Evolutionary conservation across 768 basidiomycete species (phyloP).

Genomic region (Austroboletus eburneus): DNA sequence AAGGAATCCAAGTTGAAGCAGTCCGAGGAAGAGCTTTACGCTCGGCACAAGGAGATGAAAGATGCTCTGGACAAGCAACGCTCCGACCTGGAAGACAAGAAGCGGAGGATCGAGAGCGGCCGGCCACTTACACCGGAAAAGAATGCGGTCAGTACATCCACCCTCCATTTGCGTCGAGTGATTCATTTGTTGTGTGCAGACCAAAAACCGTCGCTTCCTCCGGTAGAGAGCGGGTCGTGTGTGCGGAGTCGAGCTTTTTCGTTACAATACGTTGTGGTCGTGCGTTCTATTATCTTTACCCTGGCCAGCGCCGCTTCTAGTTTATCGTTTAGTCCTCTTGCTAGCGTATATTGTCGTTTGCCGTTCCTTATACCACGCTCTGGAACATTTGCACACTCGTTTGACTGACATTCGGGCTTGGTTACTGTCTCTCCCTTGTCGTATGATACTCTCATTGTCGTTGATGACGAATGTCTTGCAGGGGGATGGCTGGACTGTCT

Average conservation of each 20-base stretch:
- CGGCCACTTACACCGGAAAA: conserved; percentile 96
- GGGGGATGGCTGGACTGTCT: conserved; percentile 25
- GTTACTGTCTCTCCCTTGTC: conserved; percentile 45
- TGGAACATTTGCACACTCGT: conserved; percentile 57
- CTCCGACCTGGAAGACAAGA: conserved; percentile 95
- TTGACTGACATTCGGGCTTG: conserved; percentile 52
- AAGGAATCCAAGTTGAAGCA: conserved; percentile 99
- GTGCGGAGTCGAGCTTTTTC: conserved; percentile 19
- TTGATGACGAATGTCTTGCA: conserved; percentile 31
- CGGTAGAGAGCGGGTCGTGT: conserved; percentile 22
- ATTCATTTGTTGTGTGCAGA: conserved; percentile 19
- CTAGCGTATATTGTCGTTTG: conserved; percentile 42
- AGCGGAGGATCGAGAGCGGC: conserved; percentile 91
- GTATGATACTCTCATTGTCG: conserved; percentile 43
- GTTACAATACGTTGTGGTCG: conserved; percentile 29
- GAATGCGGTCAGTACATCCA: conserved; percentile 56
- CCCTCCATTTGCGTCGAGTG: conserved; percentile 1
- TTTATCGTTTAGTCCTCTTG: conserved; percentile 35
- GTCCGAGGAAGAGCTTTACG: conserved; percentile 97
- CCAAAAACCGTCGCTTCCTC: conserved; percentile 36
- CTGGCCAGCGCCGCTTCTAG: conserved; percentile 34
- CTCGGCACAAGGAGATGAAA: conserved; percentile 99
- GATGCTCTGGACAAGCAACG: conserved; percentile 98
- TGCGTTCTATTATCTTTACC: conserved; percentile 22
- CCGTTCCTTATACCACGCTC: conserved; percentile 26